Conservation (phyloP, 352 stramenopile genomes). For the Globisporangium megalacanthum region DNA sequence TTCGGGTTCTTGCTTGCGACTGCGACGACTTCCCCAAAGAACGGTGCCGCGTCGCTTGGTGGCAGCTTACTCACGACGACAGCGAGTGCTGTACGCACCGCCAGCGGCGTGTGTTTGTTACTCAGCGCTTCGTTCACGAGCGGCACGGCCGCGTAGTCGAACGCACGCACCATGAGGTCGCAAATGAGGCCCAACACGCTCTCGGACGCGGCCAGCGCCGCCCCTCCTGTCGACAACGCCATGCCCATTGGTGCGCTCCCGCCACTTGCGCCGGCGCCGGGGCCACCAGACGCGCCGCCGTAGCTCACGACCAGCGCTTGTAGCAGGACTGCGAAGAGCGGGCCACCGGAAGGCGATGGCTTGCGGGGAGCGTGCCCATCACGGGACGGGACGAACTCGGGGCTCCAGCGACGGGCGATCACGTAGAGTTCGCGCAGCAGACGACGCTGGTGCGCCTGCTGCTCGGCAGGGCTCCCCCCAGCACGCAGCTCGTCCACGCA, state of each 20-base stretch:
- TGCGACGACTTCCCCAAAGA: slow-evolving; percentile 60
- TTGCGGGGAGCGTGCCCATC: slow-evolving; percentile 1
- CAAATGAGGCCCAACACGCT: slow-evolving; percentile 61
- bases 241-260: slow-evolving; percentile 35
- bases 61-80: slow-evolving; percentile 59
- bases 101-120: slow-evolving; percentile 53
- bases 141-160: slow-evolving; percentile 62
- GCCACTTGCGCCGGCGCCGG: slow-evolving; percentile 16
- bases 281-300: slow-evolving; percentile 30
- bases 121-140: slow-evolving; percentile 49
- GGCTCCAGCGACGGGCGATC: slow-evolving; percentile 52
- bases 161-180: slow-evolving; percentile 64
- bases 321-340: slow-evolving; percentile 60
- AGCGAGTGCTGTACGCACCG: slow-evolving; percentile 63
- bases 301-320: slow-evolving; percentile 68
- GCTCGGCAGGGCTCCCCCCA: slow-evolving; percentile 21
- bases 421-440: slow-evolving; percentile 52
- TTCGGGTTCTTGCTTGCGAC: slow-evolving; percentile 56
- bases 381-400: slow-evolving; percentile 21
- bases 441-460: slow-evolving; percentile 27
- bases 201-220: slow-evolving; percentile 49
- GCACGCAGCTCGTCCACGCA: slow-evolving; percentile 43
- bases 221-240: slow-evolving; percentile 33
- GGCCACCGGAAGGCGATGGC: slow-evolving; percentile 25
- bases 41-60: slow-evolving; percentile 52